Evolutionary conservation across 2,329 filamentous ascomycete species (phyloP).

Genomic region (Penicillium vulpinum): DNA sequence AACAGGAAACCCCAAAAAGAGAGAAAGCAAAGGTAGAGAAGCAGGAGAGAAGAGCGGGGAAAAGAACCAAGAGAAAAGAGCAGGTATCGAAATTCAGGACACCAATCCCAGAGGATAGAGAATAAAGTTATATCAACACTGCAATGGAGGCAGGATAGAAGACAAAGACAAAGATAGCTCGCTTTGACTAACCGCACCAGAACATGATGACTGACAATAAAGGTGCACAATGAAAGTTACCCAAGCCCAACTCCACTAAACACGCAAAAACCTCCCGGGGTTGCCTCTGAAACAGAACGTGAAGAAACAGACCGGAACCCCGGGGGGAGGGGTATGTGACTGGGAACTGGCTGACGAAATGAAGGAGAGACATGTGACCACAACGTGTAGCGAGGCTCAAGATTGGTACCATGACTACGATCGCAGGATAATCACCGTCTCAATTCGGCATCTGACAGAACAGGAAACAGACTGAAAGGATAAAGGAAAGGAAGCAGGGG

Average conservation of each 20-base stretch:
- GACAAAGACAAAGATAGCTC: neutral
- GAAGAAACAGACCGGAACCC: neutral
- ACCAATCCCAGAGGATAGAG: constrained; percentile 5
- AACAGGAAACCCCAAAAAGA: neutral
- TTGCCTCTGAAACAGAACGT: neutral
- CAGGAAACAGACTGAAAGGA: constrained; percentile 3
- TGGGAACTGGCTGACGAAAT: neutral
- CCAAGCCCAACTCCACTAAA: constrained; percentile 10
- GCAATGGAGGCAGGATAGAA: neutral
- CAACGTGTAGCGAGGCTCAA: neutral
- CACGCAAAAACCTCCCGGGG: constrained; percentile 4
- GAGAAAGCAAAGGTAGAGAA: neutral
- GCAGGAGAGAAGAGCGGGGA: constrained; percentile 3
- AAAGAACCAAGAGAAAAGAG: constrained; percentile 1
- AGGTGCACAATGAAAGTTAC: constrained; percentile 1
- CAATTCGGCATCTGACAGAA: neutral
- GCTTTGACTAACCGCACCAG: neutral
- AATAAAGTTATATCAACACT: constrained; percentile 6
- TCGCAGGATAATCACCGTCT: neutral
- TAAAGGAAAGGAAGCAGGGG: neutral
- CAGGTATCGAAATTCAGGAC: constrained; percentile 10
- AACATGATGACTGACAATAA: constrained; percentile 2
- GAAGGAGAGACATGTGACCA: neutral
- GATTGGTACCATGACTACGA: neutral
- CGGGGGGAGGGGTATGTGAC: constrained; percentile 7